Evolutionary conservation across 208 protist species (phyloP), one percentile per base, ranked within the genome.

Genomic region (Zelonia costaricensis): DNA sequence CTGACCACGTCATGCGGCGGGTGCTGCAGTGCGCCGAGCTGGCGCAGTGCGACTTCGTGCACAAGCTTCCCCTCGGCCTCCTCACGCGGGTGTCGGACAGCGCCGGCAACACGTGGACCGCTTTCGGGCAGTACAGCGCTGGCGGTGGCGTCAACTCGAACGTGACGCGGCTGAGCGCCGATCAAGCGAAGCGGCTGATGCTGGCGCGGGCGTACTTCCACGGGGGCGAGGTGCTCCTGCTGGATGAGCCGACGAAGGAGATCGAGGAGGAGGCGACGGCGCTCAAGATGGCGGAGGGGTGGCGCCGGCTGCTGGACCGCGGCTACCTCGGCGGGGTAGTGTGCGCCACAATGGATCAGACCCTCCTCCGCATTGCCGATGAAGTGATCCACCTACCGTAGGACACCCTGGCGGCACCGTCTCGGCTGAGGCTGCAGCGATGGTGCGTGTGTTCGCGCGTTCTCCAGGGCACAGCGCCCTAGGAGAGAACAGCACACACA

Each of bases 121-220:
- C 61, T 1, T 22, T 46, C 1, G 61, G 55, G 33, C 52, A 53
- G 25, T 61, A 63, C 48, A 60, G 66, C 63, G 49, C 30, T 28
- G 60, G 59, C 0, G 64, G 40, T 5, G 65, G 44, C n/a, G 69
- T 48, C 35, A 55, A 59, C 28, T 54, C 49, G n/a, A 46, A 54
- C 33, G 36, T 73, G 9, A 69, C 54, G 61, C 69, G 76, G 7
- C 66, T 82, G 46, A 92, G 75, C 48, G 63, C 63, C 1, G 86
- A 83, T 43, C 82, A 92, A 63, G 69, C 54, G 23, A 79, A 85
- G 58, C 70, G 80, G 39, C 59, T 89, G 23, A 89, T 88, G 82
- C 68, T 92, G 33, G 86, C 86, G 4, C 79, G 86, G 16, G 81
- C 86, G 8, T 67, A 88, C 39, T 88, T 80, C 62, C 77, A 83